phyloP scores from a whole-genome alignment of 2,329 filamentous ascomycete species.

The Alternaria brassicicola region DNA sequence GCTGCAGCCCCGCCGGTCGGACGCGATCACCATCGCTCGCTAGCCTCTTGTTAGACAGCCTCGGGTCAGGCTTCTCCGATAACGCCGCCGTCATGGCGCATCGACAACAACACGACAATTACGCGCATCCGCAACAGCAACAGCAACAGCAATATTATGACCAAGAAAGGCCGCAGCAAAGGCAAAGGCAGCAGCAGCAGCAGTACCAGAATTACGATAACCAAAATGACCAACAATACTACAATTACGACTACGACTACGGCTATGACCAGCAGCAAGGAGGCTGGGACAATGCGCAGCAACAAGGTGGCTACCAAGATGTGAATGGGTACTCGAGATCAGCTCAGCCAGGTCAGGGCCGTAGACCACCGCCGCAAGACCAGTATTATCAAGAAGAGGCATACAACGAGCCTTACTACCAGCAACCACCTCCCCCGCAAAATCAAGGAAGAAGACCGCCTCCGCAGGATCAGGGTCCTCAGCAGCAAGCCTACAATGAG shows the following conservation, averaged over 20 bases:
- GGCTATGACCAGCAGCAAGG: slow-evolving; percentile 40
- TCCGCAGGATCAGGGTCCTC: slow-evolving; percentile 31
- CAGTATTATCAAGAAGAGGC: slow-evolving; percentile 37
- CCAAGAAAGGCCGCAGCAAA: slow-evolving; percentile 21
- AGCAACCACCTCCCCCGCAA: slow-evolving; percentile 34
- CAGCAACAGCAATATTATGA: slow-evolving; percentile 40
- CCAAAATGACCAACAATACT: slow-evolving; percentile 39
- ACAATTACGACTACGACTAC: slow-evolving; percentile 44
- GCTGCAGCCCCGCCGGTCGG: slow-evolving; percentile 25
- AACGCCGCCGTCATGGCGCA: slow-evolving; percentile 47
- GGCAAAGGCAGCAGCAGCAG: slow-evolving; percentile 23
- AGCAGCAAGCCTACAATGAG: slow-evolving; percentile 32
- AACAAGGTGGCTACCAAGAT: slow-evolving; percentile 32
- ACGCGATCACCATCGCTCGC: slow-evolving; percentile 29
- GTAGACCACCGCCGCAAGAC: slow-evolving; percentile 25
- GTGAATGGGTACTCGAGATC: slow-evolving; percentile 30
- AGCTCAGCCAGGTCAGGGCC: slow-evolving; percentile 20
- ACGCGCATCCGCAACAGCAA: slow-evolving; percentile 44
- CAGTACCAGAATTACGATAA: slow-evolving; percentile 40
- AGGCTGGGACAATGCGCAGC: slow-evolving; percentile 36
- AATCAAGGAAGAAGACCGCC: slow-evolving; percentile 24
- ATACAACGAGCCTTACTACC: slow-evolving; percentile 35
- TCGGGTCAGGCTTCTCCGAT: slow-evolving; percentile 24
- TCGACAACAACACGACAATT: slow-evolving; percentile 47
- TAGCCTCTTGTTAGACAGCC: slow-evolving; percentile 28